Percentiles rank a stretch among this genome's conserved stretches.
phyloP scores from a whole-genome alignment of 208 protist genomes.

The Leishmania mexicana region DNA sequence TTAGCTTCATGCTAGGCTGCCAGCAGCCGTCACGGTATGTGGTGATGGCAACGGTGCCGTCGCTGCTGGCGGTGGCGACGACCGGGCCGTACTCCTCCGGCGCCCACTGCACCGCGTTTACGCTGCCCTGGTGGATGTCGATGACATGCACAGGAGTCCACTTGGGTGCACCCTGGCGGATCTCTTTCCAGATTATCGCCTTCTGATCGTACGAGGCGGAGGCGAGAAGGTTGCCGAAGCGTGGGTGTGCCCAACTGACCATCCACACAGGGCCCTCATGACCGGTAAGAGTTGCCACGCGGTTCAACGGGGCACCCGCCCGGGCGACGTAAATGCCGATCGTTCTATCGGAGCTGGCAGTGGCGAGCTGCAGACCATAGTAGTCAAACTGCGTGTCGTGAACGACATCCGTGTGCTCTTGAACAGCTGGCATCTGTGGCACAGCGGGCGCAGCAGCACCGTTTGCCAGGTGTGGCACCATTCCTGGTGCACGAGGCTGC shows the following conservation, averaged over 20 bases:
- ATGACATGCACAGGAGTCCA: slow-evolving; percentile 76
- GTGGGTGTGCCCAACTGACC: slow-evolving; percentile 98
- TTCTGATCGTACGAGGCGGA: slow-evolving; percentile 97
- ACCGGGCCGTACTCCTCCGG: slow-evolving; percentile 72
- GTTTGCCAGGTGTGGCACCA: slow-evolving; percentile 9
- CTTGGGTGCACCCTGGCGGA: slow-evolving; percentile 32
- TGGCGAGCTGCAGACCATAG: slow-evolving; percentile 98
- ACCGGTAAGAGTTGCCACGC: slow-evolving; percentile 74
- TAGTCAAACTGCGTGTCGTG: slow-evolving; percentile 99
- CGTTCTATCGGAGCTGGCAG: slow-evolving; percentile 96
- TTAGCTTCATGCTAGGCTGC: slow-evolving; percentile 75
- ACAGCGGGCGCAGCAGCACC: slow-evolving; percentile 4
- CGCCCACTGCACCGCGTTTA: slow-evolving; percentile 85
- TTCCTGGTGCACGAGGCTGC: slow-evolving; percentile 18
- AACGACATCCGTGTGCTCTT: slow-evolving; percentile 90
- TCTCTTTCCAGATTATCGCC: slow-evolving; percentile 97
- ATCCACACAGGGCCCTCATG: slow-evolving; percentile 99
- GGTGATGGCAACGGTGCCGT: slow-evolving; percentile 76
- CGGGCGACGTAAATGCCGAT: slow-evolving; percentile 95
- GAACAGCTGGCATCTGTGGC: slow-evolving; percentile 12
- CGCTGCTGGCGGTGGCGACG: slow-evolving; percentile 76
- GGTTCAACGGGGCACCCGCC: slow-evolving; percentile 46
- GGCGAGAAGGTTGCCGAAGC: slow-evolving; percentile 96
- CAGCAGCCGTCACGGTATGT: slow-evolving; percentile 59
- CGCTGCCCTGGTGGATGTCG: slow-evolving; percentile 71